Evolutionary conservation across 2,329 filamentous ascomycete genomes (phyloP), one percentile per base, ranked within the genome.

Genomic region (Exophiala calicioides): DNA sequence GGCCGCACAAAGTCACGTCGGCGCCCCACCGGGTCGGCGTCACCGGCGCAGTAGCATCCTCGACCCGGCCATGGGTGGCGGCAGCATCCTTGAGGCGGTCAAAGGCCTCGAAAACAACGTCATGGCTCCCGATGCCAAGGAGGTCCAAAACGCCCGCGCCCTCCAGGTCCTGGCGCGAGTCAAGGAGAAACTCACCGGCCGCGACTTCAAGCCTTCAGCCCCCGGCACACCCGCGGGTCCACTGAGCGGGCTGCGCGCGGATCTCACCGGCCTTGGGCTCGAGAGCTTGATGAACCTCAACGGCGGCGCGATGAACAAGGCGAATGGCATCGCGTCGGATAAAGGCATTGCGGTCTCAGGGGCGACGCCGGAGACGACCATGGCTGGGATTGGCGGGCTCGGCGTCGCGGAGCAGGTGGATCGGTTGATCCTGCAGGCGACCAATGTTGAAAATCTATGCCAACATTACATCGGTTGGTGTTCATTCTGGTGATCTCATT

Each of bases 401-500:
- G 85, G 84, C 47, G 84, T 95, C 16, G 83, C 88, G 45, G 82
- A 82, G 52, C 93, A 99, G 71, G 94, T 98, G 4, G 91, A 95
- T 68, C 91, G 94, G 68, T 74, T 99, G 61, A 86, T 99, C 60
- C 85, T 86, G 52, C 91, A 98, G 73, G 93, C 93, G 16, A 98
- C 93, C 5, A 96, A 93, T 64, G 76, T 97, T 60, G 93, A 97
- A 78, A 97, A 97, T 67, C 74, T 98, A 52, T 98, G 93, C 66
- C 93, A 97, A 75, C 93, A 97, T 73, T 98, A 96, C 67, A 95
- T 97, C 60, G 93, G 93, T 55, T 97, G 91, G 91, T 97, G 91
- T 71, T 94, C 88, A 70, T 97, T 96, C 78, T 97, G 91, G 91
- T 97, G 70, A 53, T 20, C 3, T 9, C 15, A 15, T n/a, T n/a